These are phyloP conservation scores for Lepidopterella palustris DNA, from an alignment of 495 filamentous ascomycete species.

Conservation along the genomic window DNA sequence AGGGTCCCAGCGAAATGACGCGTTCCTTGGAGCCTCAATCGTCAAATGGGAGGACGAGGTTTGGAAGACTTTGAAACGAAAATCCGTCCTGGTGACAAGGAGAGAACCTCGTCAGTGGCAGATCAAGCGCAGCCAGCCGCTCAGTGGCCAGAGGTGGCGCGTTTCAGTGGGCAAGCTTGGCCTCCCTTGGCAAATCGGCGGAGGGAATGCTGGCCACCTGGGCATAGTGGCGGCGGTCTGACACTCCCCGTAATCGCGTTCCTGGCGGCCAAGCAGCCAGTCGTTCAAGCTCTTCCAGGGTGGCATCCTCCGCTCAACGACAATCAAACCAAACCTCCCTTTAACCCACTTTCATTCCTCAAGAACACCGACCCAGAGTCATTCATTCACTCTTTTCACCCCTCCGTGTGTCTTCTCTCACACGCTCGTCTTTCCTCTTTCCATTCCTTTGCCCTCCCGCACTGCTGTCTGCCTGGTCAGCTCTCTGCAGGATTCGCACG, in stretches of 20 bases:
- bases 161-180: not conserved
- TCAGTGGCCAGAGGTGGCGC: not conserved
- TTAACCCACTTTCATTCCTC: not conserved
- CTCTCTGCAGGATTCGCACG: conserved; percentile 11
- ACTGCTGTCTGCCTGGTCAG: conserved; percentile 14
- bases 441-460: conserved; percentile 6
- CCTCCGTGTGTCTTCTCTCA: conserved; percentile 12
- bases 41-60: not conserved
- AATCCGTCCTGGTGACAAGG: not conserved
- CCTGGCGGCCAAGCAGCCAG: not conserved
- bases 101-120: not conserved
- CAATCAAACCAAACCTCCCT: not conserved
- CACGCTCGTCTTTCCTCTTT: not conserved
- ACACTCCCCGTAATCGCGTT: not conserved
- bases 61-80: not conserved
- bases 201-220: not conserved
- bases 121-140: not conserved
- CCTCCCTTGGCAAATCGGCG: not conserved
- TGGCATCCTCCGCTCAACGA: not conserved
- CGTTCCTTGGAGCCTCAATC: not conserved
- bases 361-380: not conserved
- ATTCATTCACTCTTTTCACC: not conserved
- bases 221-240: not conserved
- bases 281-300: not conserved
- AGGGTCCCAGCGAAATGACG: not conserved